Base-by-base conservation (phyloP, 2,329 filamentous ascomycete species). In the Scleromitrula shiraiana region DNA sequence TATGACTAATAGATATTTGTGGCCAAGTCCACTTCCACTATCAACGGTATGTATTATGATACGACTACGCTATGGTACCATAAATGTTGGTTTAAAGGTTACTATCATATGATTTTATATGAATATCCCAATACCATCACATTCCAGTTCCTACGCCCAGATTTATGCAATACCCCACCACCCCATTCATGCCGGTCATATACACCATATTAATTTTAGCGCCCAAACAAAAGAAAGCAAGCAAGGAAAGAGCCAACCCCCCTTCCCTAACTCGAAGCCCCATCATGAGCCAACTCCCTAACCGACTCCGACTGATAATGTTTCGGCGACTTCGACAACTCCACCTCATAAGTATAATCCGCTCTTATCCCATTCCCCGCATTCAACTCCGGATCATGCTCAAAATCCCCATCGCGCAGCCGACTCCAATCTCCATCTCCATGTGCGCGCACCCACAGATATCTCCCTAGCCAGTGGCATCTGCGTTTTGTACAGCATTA, bases 401-500 rank as follows among this genome's bases (percentile, higher is more conserved):
- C 29, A 4, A 38, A 39, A 27, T 51, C 40, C 2, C 22, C 32
- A 26, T 44, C 49, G 5, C 35, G 46, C 29, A 51, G 23, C 32
- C 29, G 33, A 5, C 32, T 44, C 49, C 49, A 51, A 49, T 51
- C 49, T 9, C 46, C 49, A 20, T 49, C 45, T 10, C 24, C 33
- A 15, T 40, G n/a, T n/a, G n/a, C n/a, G n/a, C n/a, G n/a, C n/a
- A n/a, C n/a, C n/a, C n/a, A n/a, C 56, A n/a, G n/a, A n/a, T 5
- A 62, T 29, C 43, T 62, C 62, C 3, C n/a, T n/a, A n/a, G n/a
- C n/a, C n/a, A n/a, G n/a, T n/a, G n/a, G n/a, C 60, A 65, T 64
- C 45, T 65, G 62, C 6, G 61, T 62, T 2, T 56, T 58, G 59
- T 61, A 66, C 4, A 67, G 50, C 14, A 67, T 58, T 3, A 65